Conservation (phyloP, 1,139 yeast species). For the Lodderomyces margitis region DNA sequence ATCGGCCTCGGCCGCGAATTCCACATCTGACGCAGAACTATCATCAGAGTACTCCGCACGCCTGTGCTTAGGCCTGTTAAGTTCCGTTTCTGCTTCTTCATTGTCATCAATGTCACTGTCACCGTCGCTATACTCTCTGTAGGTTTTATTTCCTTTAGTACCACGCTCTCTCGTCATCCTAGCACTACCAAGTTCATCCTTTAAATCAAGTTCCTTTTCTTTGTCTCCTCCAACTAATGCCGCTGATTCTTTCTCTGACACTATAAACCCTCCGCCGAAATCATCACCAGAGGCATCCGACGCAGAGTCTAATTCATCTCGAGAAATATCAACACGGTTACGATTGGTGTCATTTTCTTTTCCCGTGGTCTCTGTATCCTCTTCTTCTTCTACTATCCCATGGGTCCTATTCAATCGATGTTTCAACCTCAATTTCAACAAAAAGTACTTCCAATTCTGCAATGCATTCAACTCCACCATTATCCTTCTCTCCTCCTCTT, state of each 20-base stretch:
- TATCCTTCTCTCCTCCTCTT: slow-evolving; percentile 47
- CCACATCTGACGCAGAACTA: slow-evolving; percentile 2
- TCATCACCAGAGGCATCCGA: slow-evolving; percentile 4
- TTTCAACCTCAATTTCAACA: slow-evolving; percentile 69
- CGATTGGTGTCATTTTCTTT: slow-evolving; percentile 4
- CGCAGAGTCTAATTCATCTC: neutral
- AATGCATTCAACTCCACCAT: slow-evolving; percentile 54
- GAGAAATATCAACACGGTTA: neutral
- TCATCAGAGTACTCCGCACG: neutral
- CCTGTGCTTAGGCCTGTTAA: neutral
- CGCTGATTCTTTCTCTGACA: slow-evolving; percentile 7
- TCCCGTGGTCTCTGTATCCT: slow-evolving; percentile 7
- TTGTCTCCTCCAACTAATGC: slow-evolving; percentile 6
- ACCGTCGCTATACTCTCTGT: slow-evolving; percentile 3
- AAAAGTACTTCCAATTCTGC: slow-evolving; percentile 68
- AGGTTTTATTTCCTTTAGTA: slow-evolving; percentile 6
- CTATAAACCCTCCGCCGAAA: slow-evolving; percentile 13
- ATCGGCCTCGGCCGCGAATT: slow-evolving; percentile 2
- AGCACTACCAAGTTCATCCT: neutral
- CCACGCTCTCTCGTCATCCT: slow-evolving; percentile 7
- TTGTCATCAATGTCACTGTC: neutral
- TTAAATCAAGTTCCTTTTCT: slow-evolving; percentile 6
- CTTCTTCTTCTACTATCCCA: slow-evolving; percentile 42
- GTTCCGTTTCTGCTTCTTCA: neutral
- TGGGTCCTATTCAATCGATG: slow-evolving; percentile 65